Percentiles rank a stretch among this genome's conserved stretches.
Evolutionary conservation across 2,329 filamentous ascomycete genomes (phyloP).

Genomic region (Aspergillus sp.): DNA sequence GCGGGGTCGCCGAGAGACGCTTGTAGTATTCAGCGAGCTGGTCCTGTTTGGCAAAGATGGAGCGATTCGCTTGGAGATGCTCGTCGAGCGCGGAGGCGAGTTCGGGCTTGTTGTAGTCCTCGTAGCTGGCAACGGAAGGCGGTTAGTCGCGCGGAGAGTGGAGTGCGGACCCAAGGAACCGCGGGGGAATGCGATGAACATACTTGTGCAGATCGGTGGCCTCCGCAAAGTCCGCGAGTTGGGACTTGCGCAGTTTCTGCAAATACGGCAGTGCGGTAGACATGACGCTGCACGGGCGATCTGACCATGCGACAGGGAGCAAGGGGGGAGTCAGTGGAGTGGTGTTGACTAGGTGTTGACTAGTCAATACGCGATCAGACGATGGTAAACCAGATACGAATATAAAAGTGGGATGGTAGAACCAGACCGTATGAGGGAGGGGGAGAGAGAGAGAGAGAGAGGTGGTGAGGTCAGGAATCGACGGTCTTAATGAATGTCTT

Average conservation of each 20-base stretch:
- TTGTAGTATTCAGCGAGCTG: conserved; percentile 74
- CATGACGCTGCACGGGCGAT: conserved; percentile 49
- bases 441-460: conserved; percentile 8
- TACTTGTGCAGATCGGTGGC: conserved; percentile 71
- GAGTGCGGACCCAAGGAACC: no score
- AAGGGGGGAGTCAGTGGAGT: conserved; percentile 1
- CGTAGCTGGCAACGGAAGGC: conserved; percentile 52
- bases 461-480: conserved; percentile 9
- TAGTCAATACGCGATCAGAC: background rate
- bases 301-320: conserved; percentile 46
- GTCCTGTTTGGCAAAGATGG: conserved; percentile 62
- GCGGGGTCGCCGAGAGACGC: conserved; percentile 39
- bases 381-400: background rate
- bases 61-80: conserved; percentile 67
- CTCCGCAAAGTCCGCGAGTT: conserved; percentile 72
- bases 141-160: no score
- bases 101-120: conserved; percentile 73
- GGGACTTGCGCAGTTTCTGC: conserved; percentile 76
- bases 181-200: conserved; percentile 37
- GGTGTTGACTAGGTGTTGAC: background rate
- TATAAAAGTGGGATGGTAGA: background rate
- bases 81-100: conserved; percentile 74
- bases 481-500: background rate
- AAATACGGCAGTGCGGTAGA: conserved; percentile 69
- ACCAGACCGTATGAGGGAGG: conserved; percentile 11